Percentiles rank a stretch among this genome's conserved stretches.
Evolutionary conservation across 129 eudicot genomes (phyloP).

Genomic region (Pittosporum tobira): DNA sequence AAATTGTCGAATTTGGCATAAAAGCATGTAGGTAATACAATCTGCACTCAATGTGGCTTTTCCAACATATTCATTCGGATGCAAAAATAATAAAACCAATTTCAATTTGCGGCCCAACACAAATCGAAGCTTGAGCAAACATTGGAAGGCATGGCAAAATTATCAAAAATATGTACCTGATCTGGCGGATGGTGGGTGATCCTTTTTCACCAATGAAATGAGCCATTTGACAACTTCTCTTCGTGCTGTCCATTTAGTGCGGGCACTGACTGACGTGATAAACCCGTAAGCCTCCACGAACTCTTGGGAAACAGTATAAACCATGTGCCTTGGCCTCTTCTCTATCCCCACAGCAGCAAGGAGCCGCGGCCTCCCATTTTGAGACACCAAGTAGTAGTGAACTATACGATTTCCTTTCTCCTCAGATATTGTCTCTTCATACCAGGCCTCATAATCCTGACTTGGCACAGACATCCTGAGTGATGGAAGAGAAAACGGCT

Average conservation of each 20-base stretch:
- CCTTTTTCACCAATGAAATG: constrained; percentile 12
- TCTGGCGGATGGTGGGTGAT: constrained; percentile 1
- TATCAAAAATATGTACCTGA: constrained; percentile 18
- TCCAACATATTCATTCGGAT: too few relatives aligned
- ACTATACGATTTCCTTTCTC: constrained; percentile 29
- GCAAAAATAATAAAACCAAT: too few relatives aligned
- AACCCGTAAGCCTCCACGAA: constrained; percentile 28
- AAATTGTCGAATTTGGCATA: neutral
- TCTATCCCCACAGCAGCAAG: constrained; percentile 41
- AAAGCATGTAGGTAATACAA: too few relatives aligned
- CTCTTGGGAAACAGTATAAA: constrained; percentile 29
- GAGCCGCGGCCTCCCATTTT: constrained; percentile 18
- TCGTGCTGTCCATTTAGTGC: constrained; percentile 26
- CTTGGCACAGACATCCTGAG: constrained; percentile 23
- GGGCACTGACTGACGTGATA: neutral
- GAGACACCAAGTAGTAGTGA: constrained; percentile 26
- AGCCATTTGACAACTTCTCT: constrained; percentile 37
- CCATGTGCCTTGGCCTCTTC: constrained; percentile 37
- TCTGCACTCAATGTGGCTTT: neutral
- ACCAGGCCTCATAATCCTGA: constrained; percentile 28
- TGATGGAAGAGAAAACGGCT: neutral
- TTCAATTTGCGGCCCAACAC: too few relatives aligned
- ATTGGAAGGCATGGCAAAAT: too few relatives aligned
- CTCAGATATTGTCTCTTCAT: constrained; percentile 24
- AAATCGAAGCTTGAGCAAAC: too few relatives aligned